Conservation (phyloP, 2,329 filamentous ascomycete genomes). For the Epichloe sp. region DNA sequence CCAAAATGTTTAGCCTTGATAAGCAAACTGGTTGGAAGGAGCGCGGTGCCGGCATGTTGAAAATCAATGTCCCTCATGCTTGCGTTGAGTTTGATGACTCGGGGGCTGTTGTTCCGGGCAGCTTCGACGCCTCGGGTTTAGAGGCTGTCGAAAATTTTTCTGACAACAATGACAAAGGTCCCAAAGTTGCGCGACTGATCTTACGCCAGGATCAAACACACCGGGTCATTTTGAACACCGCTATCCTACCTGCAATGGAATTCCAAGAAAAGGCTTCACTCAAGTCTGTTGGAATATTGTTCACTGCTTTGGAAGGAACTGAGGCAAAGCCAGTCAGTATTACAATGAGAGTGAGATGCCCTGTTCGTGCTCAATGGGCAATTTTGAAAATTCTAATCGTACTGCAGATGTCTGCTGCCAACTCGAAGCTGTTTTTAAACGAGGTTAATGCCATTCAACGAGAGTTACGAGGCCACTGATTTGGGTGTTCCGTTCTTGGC, state of each 20-base stretch:
- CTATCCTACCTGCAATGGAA: conserved; percentile 63
- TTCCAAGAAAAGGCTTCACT: conserved; percentile 66
- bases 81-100: conserved; percentile 43
- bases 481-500: background rate
- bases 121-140: conserved; percentile 41
- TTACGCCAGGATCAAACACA: conserved; percentile 87
- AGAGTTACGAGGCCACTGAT: conserved; percentile 31
- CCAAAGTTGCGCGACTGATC: conserved; percentile 57
- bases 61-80: conserved; percentile 60
- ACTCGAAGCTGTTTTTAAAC: conserved; percentile 37
- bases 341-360: conserved; percentile 42
- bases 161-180: conserved; percentile 14
- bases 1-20: conserved; percentile 74
- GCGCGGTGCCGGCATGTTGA: conserved; percentile 69
- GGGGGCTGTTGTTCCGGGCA: conserved; percentile 34
- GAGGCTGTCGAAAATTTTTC: conserved; percentile 30
- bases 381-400: conserved; percentile 1
- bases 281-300: conserved; percentile 56
- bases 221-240: conserved; percentile 75
- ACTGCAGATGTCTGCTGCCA: conserved; percentile 37
- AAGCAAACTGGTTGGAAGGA: conserved; percentile 73
- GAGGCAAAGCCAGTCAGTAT: conserved; percentile 43
- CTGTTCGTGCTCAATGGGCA: background rate
- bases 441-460: conserved; percentile 37
- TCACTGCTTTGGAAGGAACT: conserved; percentile 47